Evolutionary conservation across 2,329 filamentous ascomycete species (phyloP), one percentile per base, ranked within the genome.

Genomic region (Rutstroemia sydowiana): DNA sequence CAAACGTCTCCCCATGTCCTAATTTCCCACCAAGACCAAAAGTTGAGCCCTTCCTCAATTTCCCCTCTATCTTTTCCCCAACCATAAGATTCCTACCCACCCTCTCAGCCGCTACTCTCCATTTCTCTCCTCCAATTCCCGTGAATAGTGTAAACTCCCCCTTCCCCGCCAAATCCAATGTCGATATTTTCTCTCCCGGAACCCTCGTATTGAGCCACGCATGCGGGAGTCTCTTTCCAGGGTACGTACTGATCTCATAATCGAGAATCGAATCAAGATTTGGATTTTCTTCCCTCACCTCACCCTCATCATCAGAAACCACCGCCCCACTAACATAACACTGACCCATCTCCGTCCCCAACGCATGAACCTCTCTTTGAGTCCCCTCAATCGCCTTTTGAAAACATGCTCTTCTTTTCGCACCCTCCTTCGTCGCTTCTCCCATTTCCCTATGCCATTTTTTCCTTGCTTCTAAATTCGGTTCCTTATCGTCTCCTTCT

Each of bases 221-320:
- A 55, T 65, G 63, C 8, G 63, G 63, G 2, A 62, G 48, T 16
- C 63, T 56, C 41, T 59, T 58, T 2, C 63, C 63, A n/a, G 63
- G 63, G 18, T 55, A 50, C 7, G 63, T 62, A 1, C 57, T 63
- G 5, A 60, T 36, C 11, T 36, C 48, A 50, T 37, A 60, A 9
- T 42, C 40, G 50, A 64, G 63, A 9, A 50, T 55, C 6, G 57
- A 48, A 11, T 57, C 55, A 2, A 4, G 48, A 20, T 14, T 54
- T 42, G 3, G 55, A 39, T 1, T 47, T 37, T 16, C n/a, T n/a
- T n/a, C n/a, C n/a, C n/a, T n/a, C n/a, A n/a, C n/a, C n/a, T n/a
- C n/a, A n/a, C n/a, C n/a, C n/a, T 56, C 58, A 21, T 60, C 58
- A 37, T 63, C 59, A 5, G 48, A 30, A n/a, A 62, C 41, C 18